Evolutionary conservation across 2,329 filamentous ascomycete genomes (phyloP).

Genomic region (Didymella segeticola): DNA sequence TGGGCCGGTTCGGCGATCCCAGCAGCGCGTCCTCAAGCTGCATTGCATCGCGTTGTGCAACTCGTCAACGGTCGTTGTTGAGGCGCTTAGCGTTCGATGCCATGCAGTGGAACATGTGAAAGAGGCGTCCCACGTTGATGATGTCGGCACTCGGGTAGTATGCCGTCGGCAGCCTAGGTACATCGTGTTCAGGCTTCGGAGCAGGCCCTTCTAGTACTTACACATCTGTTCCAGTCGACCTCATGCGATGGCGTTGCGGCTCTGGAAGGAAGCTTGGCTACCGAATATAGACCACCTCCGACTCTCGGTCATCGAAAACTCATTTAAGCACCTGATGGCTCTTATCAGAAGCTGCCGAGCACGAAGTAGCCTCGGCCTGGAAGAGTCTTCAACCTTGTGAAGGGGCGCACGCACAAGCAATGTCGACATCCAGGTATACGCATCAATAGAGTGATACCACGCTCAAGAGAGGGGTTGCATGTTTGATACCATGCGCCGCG

Average conservation of each 20-base stretch:
- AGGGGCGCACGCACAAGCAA: slow-evolving; percentile 7
- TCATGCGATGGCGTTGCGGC: slow-evolving; percentile 10
- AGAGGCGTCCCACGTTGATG: slow-evolving; percentile 7
- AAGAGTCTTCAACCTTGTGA: background rate
- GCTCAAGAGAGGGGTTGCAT: background rate
- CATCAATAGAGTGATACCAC: slow-evolving; percentile 3
- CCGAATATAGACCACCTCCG: slow-evolving; percentile 12
- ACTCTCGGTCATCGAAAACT: background rate
- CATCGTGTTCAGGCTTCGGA: slow-evolving; percentile 1
- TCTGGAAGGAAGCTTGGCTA: slow-evolving; percentile 16
- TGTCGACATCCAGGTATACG: slow-evolving; percentile 9
- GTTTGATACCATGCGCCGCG: background rate
- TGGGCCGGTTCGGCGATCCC: background rate
- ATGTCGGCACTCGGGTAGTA: slow-evolving; percentile 10
- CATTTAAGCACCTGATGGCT: slow-evolving; percentile 1
- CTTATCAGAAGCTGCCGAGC: slow-evolving; percentile 16
- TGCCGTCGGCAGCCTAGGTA: slow-evolving; percentile 6
- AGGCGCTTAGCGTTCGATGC: slow-evolving; percentile 1
- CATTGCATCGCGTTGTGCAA: slow-evolving; percentile 11
- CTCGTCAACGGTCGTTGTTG: slow-evolving; percentile 13
- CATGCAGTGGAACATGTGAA: slow-evolving; percentile 16
- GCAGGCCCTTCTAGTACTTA: background rate
- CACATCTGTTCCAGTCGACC: background rate
- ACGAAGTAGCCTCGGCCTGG: slow-evolving; percentile 7
- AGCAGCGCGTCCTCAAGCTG: slow-evolving; percentile 5